phyloP scores from a whole-genome alignment of 2,329 filamentous ascomycete species.

The Zymoseptoria brevis region DNA sequence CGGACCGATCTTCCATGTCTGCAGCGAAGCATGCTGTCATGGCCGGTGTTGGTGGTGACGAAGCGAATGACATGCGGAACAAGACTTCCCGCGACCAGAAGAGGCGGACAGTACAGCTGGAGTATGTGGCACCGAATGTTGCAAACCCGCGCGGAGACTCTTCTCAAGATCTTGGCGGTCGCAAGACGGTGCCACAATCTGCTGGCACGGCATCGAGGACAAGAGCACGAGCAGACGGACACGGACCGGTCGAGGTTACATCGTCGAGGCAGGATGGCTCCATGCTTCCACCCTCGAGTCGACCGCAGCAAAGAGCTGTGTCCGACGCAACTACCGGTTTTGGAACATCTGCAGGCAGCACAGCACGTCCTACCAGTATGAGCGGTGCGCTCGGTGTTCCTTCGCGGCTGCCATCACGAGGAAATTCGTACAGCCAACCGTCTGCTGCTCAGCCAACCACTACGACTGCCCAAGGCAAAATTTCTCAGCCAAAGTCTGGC shows the following conservation, averaged over 20 bases:
- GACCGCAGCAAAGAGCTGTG: slow-evolving; percentile 43
- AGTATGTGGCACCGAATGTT: slow-evolving; percentile 88
- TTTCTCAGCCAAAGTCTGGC: slow-evolving; percentile 65
- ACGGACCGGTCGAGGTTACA: slow-evolving; percentile 43
- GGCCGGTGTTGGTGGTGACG: slow-evolving; percentile 17
- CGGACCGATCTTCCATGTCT: slow-evolving; percentile 7
- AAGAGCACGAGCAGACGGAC: slow-evolving; percentile 47
- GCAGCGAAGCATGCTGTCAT: slow-evolving; percentile 15
- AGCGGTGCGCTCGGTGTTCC: slow-evolving; percentile 63
- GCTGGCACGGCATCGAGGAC: slow-evolving; percentile 30
- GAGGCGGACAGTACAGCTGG: slow-evolving; percentile 88
- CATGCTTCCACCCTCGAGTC: slow-evolving; percentile 29
- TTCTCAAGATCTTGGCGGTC: slow-evolving; percentile 23
- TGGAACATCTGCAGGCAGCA: slow-evolving; percentile 26
- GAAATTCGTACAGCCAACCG: slow-evolving; percentile 77
- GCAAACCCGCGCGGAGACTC: slow-evolving; percentile 67
- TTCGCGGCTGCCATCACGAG: slow-evolving; percentile 60
- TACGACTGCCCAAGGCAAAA: slow-evolving; percentile 81
- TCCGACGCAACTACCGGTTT: slow-evolving; percentile 39
- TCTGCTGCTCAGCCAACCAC: slow-evolving; percentile 77
- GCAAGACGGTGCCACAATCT: slow-evolving; percentile 13
- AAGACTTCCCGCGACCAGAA: slow-evolving; percentile 73
- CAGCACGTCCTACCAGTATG: slow-evolving; percentile 61
- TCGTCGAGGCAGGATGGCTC: slow-evolving; percentile 22
- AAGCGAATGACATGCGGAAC: slow-evolving; percentile 18